Base-by-base conservation (phyloP, 2,329 filamentous ascomycete species). In the Fusarium transvaalense region DNA sequence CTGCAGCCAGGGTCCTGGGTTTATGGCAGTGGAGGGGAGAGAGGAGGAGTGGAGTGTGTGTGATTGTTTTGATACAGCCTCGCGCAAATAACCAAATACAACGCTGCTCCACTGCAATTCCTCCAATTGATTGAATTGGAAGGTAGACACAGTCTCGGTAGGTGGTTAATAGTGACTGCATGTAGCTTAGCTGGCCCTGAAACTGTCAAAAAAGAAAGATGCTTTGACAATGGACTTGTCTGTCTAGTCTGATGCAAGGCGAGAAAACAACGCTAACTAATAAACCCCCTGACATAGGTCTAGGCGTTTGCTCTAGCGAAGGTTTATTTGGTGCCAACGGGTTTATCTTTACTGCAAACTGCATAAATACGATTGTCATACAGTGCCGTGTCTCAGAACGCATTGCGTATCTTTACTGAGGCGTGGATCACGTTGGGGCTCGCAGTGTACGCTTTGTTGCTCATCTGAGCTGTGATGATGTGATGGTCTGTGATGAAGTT, bases 291-390 rank as follows among this genome's bases (percentile, higher is more conserved):
- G 43, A 51, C 41, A 46, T 23, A 12, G 25, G 31, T 6, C 10
- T 43, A 43, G 43, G 56, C 27, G 21, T 43, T 19, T 38, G 32
- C 32, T n/a, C 12, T 32, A 56, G 57, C 43, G 25, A 56, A 48
- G 47, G 60, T 38, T 29, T 32, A 32, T 19, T 47, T 13, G 17
- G 10, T n/a, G 32, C 35, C 27, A 31, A 37, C 14, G 12, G 12
- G 50, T 42, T 31, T 17, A 63, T 63, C 60, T 8, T 50, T 63
- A 63, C 60, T 63, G n/a, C 15, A 62, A 62, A 63, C 31, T 57
- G 42, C 60, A n/a, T 35, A 35, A 50, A 38, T 27, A 19, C n/a
- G n/a, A 29, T 41, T 37, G 58, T 48, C 29, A 38, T 35, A 29
- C 38, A 25, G 38, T 61, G 58, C 45, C 56, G 38, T 43, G 15